phyloP scores from a whole-genome alignment of 768 basidiomycete genomes.

The Pleurotus salmoneostramineus region DNA sequence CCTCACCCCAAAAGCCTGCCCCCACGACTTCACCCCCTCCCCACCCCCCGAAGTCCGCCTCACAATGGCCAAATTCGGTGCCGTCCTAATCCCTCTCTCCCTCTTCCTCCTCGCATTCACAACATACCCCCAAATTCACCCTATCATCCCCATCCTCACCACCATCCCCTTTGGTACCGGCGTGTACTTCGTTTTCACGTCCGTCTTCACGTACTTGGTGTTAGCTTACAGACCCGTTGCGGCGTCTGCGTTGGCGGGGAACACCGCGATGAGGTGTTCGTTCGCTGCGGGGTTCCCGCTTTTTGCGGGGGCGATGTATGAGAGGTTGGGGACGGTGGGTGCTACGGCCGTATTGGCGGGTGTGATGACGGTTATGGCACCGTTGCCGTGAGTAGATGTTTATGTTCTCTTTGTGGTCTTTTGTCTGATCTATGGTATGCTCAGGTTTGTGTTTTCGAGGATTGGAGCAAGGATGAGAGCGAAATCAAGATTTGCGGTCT shows the following conservation, averaged over 20 bases:
- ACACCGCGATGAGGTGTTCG: constrained; percentile 55
- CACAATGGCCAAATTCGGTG: constrained; percentile 64
- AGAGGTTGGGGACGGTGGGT: constrained; percentile 63
- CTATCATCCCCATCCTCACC: constrained; percentile 64
- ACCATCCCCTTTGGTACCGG: constrained; percentile 64
- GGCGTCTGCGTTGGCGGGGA: constrained; percentile 65
- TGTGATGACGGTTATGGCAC: constrained; percentile 55
- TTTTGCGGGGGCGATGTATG: constrained; percentile 68
- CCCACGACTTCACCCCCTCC: constrained; percentile 32
- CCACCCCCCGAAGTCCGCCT: constrained; percentile 67
- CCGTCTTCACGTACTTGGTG: constrained; percentile 69
- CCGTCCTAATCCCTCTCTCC: constrained; percentile 55
- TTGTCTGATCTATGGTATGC: not conserved
- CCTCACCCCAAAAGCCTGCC: constrained; percentile 24
- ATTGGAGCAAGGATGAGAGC: constrained; percentile 41
- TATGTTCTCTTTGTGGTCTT: not conserved
- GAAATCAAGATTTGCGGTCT: constrained; percentile 34
- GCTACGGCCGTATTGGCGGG: constrained; percentile 72
- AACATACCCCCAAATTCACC: constrained; percentile 44
- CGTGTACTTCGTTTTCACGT: constrained; percentile 65
- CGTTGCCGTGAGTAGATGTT: constrained; percentile 45
- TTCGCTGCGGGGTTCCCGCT: constrained; percentile 63
- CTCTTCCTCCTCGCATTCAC: constrained; percentile 64
- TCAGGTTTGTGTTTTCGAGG: constrained; percentile 43
- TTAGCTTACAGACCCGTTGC: constrained; percentile 64